These are phyloP conservation scores for Aspergillus haitiensis DNA, from an alignment of 495 filamentous ascomycete species.

Conservation along the genomic window DNA sequence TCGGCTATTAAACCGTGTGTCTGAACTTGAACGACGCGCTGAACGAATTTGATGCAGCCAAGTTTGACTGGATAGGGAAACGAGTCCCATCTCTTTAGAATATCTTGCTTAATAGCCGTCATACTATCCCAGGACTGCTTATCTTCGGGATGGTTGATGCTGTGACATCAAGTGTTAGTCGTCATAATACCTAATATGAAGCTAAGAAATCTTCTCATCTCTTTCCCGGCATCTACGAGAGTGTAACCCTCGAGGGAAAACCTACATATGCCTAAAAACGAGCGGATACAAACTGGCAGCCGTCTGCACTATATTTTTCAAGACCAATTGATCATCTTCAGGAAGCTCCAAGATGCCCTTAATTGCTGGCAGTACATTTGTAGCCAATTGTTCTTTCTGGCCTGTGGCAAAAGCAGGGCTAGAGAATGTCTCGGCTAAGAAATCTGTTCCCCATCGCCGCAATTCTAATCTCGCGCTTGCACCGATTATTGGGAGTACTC, in stretches of 20 bases:
- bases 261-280: slow-evolving; percentile 90
- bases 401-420: slow-evolving; percentile 69
- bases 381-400: slow-evolving; percentile 74
- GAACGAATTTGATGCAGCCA: slow-evolving; percentile 95
- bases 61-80: slow-evolving; percentile 74
- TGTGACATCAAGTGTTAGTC: slow-evolving; percentile 47
- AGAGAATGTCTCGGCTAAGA: slow-evolving; percentile 93
- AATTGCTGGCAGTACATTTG: slow-evolving; percentile 71
- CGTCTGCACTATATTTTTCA: slow-evolving; percentile 81
- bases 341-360: slow-evolving; percentile 69
- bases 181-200: slow-evolving; percentile 3
- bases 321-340: slow-evolving; percentile 67
- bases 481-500: slow-evolving; percentile 84
- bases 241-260: slow-evolving; percentile 16
- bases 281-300: slow-evolving; percentile 89
- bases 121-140: slow-evolving; percentile 82
- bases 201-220: background rate
- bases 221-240: slow-evolving; percentile 22
- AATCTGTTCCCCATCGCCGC: slow-evolving; percentile 93
- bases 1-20: slow-evolving; percentile 80
- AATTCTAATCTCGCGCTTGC: slow-evolving; percentile 71
- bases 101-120: slow-evolving; percentile 81
- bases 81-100: slow-evolving; percentile 84
- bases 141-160: slow-evolving; percentile 80
- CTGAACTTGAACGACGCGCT: slow-evolving; percentile 88